phyloP scores from a whole-genome alignment of 257 asterid species.

The Fraxinus anomala region DNA sequence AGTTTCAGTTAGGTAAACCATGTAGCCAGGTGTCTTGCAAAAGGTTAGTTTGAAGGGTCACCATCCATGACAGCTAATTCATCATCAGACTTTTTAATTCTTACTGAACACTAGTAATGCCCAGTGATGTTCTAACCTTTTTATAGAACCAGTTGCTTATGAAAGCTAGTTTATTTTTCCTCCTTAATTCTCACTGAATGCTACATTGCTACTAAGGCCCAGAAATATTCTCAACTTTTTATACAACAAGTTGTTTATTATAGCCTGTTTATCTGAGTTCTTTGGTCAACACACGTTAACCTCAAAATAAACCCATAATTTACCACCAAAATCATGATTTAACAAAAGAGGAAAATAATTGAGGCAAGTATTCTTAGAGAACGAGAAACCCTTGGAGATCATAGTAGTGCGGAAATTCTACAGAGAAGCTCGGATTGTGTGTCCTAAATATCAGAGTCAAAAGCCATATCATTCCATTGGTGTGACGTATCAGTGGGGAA shows the following conservation, averaged over 20 bases:
- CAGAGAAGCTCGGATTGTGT: neutral
- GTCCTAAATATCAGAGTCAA: too few relatives aligned
- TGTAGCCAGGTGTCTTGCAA: constrained; percentile 5
- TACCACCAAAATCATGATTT: neutral
- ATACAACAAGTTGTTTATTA: neutral
- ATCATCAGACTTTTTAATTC: neutral
- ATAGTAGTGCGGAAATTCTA: neutral
- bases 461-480: neutral
- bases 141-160: neutral
- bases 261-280: neutral
- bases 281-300: neutral
- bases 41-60: neutral
- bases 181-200: neutral
- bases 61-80: neutral
- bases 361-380: neutral
- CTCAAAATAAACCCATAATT: neutral
- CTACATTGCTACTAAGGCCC: neutral
- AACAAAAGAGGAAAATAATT: neutral
- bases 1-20: neutral
- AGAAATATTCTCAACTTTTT: neutral
- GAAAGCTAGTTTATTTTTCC: neutral
- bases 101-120: neutral
- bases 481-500: neutral
- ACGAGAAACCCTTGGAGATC: neutral
- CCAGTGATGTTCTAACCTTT: neutral